Percentiles rank a stretch among this genome's conserved stretches.
Evolutionary conservation across 768 basidiomycete genomes (phyloP).

Genomic region (Coprinellus micaceus): DNA sequence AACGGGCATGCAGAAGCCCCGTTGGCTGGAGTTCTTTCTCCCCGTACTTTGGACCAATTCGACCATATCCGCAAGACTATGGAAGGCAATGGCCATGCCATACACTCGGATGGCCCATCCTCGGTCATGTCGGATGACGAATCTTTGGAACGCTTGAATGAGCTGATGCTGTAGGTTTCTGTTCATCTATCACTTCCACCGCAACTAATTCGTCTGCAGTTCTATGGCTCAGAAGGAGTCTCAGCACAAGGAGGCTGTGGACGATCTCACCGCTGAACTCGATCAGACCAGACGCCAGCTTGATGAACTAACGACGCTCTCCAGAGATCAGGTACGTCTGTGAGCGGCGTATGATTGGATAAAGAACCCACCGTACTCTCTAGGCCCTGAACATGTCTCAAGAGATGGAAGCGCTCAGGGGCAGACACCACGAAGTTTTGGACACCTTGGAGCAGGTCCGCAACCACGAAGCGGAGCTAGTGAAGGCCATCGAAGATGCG

Average conservation of each 20-base stretch:
- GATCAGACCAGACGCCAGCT: slow-evolving; percentile 69
- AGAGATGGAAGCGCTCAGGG: slow-evolving; percentile 73
- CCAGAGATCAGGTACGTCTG: slow-evolving; percentile 72
- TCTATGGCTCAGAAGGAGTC: slow-evolving; percentile 99
- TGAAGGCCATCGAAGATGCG: slow-evolving; percentile 45
- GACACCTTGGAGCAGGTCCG: slow-evolving; percentile 51
- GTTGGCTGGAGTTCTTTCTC: slow-evolving; percentile 49
- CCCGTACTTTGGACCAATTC: slow-evolving; percentile 70
- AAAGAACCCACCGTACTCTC: slow-evolving; percentile 5
- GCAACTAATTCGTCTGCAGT: slow-evolving; percentile 35
- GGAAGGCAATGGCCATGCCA: slow-evolving; percentile 39
- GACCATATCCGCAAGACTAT: slow-evolving; percentile 69
- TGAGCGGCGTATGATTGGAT: background rate
- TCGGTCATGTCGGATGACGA: slow-evolving; percentile 58
- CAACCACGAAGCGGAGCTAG: slow-evolving; percentile 53
- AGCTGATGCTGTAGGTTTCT: slow-evolving; percentile 80
- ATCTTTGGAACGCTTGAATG: slow-evolving; percentile 76
- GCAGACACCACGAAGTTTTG: slow-evolving; percentile 54
- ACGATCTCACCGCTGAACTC: slow-evolving; percentile 66
- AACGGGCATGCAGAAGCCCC: slow-evolving; percentile 23
- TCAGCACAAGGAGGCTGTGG: slow-evolving; percentile 77
- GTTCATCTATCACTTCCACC: background rate
- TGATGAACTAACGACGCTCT: slow-evolving; percentile 76
- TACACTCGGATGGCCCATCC: slow-evolving; percentile 34
- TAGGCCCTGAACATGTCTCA: slow-evolving; percentile 85